Evolutionary conservation across 1,284 basidiomycete species (phyloP).

Genomic region (Lentinula novae-zelandiae): DNA sequence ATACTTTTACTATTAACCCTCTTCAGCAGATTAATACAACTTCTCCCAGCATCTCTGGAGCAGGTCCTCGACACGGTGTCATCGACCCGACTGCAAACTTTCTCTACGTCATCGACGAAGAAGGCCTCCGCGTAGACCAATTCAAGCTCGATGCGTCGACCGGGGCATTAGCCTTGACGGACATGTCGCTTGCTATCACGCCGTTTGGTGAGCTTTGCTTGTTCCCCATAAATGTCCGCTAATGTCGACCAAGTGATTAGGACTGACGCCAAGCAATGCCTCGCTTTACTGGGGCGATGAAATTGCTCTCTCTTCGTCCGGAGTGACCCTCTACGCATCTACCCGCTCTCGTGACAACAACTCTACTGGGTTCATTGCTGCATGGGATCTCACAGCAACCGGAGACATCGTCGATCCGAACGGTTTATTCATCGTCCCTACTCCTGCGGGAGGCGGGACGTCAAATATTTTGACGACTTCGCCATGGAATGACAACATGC

Average conservation of each 20-base stretch:
- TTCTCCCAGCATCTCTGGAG: conserved; percentile 9
- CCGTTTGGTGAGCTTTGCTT: conserved; percentile 12
- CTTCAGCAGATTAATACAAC: conserved; percentile 2
- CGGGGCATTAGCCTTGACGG: conserved; percentile 14
- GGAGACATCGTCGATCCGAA: conserved; percentile 11
- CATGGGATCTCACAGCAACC: conserved; percentile 14
- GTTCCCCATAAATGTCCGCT: too few relatives aligned
- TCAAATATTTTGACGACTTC: conserved; percentile 17
- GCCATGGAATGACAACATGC: conserved; percentile 17
- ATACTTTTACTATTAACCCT: conserved; percentile 1
- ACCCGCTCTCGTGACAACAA: conserved; percentile 14
- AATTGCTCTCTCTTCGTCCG: conserved; percentile 15
- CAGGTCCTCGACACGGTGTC: conserved; percentile 17
- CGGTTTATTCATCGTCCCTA: conserved; percentile 15
- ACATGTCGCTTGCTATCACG: conserved; percentile 16
- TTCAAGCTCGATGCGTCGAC: conserved; percentile 12
- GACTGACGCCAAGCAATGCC: conserved; percentile 16
- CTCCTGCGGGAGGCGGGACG: conserved; percentile 18
- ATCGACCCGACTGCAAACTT: conserved; percentile 14
- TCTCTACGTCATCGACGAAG: conserved; percentile 19
- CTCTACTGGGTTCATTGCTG: conserved; percentile 18
- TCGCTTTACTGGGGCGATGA: conserved; percentile 20
- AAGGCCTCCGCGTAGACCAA: conserved; percentile 21
- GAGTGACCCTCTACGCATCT: conserved; percentile 16
- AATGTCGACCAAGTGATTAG: neutral